Evolutionary conservation across 371 early-diverging fungal species (phyloP).

Genomic region (Circinella umbellata): DNA sequence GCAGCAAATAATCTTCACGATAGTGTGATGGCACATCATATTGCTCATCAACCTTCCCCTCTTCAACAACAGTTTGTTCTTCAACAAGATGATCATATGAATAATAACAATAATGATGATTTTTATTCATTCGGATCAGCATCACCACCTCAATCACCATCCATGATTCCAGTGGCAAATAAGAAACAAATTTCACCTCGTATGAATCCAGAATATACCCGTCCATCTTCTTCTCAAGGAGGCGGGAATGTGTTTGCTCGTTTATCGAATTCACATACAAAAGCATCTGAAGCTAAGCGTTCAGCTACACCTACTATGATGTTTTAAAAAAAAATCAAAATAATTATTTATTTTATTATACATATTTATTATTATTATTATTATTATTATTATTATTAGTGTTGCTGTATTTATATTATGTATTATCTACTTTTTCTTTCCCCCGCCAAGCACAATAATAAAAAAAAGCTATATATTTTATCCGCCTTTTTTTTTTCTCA

Average conservation of each 20-base stretch:
- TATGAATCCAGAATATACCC: constrained; percentile 11
- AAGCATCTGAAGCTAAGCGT: constrained; percentile 51
- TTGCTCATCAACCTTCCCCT: constrained; percentile 28
- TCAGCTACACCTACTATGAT: constrained; percentile 14
- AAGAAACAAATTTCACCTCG: constrained; percentile 1
- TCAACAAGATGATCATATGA: constrained; percentile 3
- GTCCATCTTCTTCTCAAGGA: not conserved
- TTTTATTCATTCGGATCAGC: not conserved
- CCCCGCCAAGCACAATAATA: not conserved
- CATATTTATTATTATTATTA: not conserved
- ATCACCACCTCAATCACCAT: constrained; percentile 5
- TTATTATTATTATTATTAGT: not conserved
- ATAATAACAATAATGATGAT: not conserved
- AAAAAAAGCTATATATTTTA: not conserved
- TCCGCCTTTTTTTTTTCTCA: not conserved
- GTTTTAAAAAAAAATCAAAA: not conserved
- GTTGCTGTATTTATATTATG: not conserved
- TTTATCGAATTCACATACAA: constrained; percentile 44
- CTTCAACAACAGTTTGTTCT: constrained; percentile 27
- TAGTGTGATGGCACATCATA: constrained; percentile 5
- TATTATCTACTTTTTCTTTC: not conserved
- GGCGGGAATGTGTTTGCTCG: constrained; percentile 42
- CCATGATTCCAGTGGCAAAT: not conserved
- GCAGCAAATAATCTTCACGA: constrained; percentile 2
- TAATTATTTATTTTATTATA: not conserved